Evolutionary conservation across 2,329 filamentous ascomycete species (phyloP), one percentile per base, ranked within the genome.

Genomic region (Paecilomyces sp.): DNA sequence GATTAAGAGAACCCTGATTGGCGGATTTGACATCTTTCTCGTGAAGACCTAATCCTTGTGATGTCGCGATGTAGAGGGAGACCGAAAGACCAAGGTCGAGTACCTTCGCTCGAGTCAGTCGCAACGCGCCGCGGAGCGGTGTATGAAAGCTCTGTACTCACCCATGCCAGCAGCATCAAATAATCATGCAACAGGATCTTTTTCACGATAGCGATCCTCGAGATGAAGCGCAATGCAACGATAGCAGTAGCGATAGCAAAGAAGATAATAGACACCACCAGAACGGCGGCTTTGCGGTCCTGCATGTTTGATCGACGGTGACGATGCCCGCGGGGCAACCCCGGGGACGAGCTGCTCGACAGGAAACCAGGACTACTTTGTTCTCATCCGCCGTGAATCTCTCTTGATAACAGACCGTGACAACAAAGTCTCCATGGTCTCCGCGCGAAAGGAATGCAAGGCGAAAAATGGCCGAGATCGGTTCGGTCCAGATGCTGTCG

Each of bases 121-220:
- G 31, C 31, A 57, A 53, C 25, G 25, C 25, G 25, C 57, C 63
- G 61, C 60, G 65, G 58, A 61, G 53, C 13, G 22, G 51, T 52
- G n/a, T 33, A 36, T 54, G 52, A 58, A 58, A 51, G n/a, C 30
- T 31, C 25, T 18, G 9, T 22, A 66, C 71, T 61, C 69, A 86
- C 74, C 92, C 91, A 96, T 58, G 92, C 91, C 50, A 90, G 65
- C 11, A 91, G 74, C 74, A 96, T 94, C 67, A 90, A 84, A 74
- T 87, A 89, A 79, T 96, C 92, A 75, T 96, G 91, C 79, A 84
- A 84, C 58, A 83, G 86, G 57, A 91, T 76, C 58, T 83, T 86
- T 65, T 84, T 85, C 59, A 96, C 88, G 56, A 97, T 87, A 54
- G 83, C 85, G 56, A 84, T 80, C 30, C 92, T 84, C 61, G 89